phyloP scores from a whole-genome alignment of 129 eudicot genomes.

The Chrysanthemum seticuspe region DNA sequence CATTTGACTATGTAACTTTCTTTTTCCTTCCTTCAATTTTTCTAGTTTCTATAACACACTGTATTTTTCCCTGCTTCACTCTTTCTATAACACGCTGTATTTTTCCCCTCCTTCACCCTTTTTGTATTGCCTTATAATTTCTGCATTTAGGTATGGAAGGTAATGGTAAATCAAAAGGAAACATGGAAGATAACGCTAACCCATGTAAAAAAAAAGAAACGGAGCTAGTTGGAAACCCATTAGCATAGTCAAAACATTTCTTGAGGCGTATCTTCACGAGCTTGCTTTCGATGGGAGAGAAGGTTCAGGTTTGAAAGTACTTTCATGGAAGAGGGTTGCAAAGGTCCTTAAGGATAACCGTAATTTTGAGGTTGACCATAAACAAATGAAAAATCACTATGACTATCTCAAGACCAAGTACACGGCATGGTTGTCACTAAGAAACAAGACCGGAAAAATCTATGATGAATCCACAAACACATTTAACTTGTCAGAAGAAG shows the following conservation, averaged over 20 bases:
- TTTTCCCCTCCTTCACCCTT: too few relatives aligned
- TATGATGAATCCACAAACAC: neutral
- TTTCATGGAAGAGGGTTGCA: too few relatives aligned
- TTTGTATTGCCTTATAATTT: too few relatives aligned
- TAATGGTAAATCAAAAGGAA: neutral
- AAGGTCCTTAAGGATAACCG: too few relatives aligned
- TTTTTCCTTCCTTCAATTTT: too few relatives aligned
- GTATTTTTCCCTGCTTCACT: too few relatives aligned
- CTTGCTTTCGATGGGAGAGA: neutral
- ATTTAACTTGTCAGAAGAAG: too few relatives aligned
- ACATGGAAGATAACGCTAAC: too few relatives aligned
- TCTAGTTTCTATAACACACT: too few relatives aligned
- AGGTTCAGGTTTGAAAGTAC: slow-evolving; percentile 13
- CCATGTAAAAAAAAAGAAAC: neutral
- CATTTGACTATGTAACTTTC: too few relatives aligned
- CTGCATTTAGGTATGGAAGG: slow-evolving; percentile 3
- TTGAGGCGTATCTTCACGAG: too few relatives aligned
- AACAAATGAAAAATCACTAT: slow-evolving; percentile 17
- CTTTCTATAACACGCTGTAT: too few relatives aligned
- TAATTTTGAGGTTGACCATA: neutral
- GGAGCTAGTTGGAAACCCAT: slow-evolving; percentile 16
- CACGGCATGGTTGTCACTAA: slow-evolving; percentile 12
- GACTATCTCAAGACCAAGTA: slow-evolving; percentile 16
- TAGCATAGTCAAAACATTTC: neutral
- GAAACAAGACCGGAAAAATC: slow-evolving; percentile 14